These are phyloP conservation scores for Ganoderma lucidum DNA, from an alignment of 1,284 basidiomycete species.

Conservation along the genomic window DNA sequence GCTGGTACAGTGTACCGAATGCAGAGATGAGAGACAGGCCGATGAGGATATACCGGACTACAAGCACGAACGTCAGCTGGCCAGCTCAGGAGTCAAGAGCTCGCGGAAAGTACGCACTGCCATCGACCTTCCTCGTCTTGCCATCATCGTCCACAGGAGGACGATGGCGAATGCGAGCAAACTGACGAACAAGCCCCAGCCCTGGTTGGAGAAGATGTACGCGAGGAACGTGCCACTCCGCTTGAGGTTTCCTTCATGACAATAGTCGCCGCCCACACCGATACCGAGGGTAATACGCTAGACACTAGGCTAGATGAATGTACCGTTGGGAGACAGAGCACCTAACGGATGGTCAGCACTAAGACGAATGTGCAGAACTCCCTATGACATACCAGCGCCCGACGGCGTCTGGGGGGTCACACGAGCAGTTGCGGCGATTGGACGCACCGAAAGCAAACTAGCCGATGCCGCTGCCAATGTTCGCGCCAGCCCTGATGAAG, in stretches of 20 bases:
- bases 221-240: constrained; percentile 79
- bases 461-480: constrained; percentile 79
- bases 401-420: no score
- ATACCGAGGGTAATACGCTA: constrained; percentile 79
- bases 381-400: constrained; percentile 52
- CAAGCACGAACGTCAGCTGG: no score
- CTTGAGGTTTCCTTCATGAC: constrained; percentile 67
- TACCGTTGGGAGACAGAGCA: constrained; percentile 51
- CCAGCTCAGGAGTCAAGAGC: constrained; percentile 13
- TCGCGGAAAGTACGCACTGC: constrained; percentile 50
- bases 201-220: constrained; percentile 81
- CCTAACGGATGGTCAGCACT: constrained; percentile 39
- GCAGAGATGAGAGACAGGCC: constrained; percentile 65
- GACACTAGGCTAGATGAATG: constrained; percentile 66
- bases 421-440: no score
- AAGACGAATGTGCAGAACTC: no score
- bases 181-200: constrained; percentile 77
- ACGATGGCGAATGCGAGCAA: constrained; percentile 75
- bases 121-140: constrained; percentile 70
- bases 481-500: constrained; percentile 72
- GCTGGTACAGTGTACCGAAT: constrained; percentile 74
- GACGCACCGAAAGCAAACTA: no score
- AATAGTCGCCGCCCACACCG: constrained; percentile 85
- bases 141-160: constrained; percentile 61
- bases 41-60: constrained; percentile 59